A percentile compares a stretch with the other conserved stretches of the same genome.
phyloP scores from a whole-genome alignment of 345 rosid genomes.

The Citrus medica region DNA sequence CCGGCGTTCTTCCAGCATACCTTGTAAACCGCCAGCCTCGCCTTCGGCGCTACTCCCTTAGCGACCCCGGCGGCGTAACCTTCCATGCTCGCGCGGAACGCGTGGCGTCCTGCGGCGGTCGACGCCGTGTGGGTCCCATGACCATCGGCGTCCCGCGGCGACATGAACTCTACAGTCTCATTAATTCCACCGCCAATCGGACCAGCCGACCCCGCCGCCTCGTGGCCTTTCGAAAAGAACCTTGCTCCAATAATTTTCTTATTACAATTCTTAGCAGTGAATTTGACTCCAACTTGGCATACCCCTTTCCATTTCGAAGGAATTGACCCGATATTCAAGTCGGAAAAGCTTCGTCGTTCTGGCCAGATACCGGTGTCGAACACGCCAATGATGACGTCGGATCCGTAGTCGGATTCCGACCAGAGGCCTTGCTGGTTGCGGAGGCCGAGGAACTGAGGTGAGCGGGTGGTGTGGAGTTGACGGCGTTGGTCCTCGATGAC shows the following conservation, averaged over 20 bases:
- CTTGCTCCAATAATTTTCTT: slow-evolving; percentile 76
- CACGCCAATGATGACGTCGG: slow-evolving; percentile 74
- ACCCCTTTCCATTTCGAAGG: slow-evolving; percentile 79
- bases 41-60: slow-evolving; percentile 86
- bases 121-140: slow-evolving; percentile 90
- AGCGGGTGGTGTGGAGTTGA: slow-evolving; percentile 78
- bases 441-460: slow-evolving; percentile 84
- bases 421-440: slow-evolving; percentile 77
- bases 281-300: slow-evolving; percentile 52
- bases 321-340: slow-evolving; percentile 68
- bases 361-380: slow-evolving; percentile 92
- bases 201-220: slow-evolving; percentile 48
- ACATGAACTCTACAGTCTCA: slow-evolving; percentile 66
- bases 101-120: slow-evolving; percentile 66
- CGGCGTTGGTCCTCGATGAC: slow-evolving; percentile 68
- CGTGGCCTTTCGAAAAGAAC: slow-evolving; percentile 76
- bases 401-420: slow-evolving; percentile 89
- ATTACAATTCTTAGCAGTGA: slow-evolving; percentile 46
- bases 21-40: slow-evolving; percentile 70
- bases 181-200: slow-evolving; percentile 51
- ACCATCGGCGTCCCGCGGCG: slow-evolving; percentile 85
- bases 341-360: slow-evolving; percentile 73
- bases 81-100: slow-evolving; percentile 65
- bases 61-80: slow-evolving; percentile 80
- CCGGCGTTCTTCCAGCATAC: slow-evolving; percentile 86